A percentile compares a stretch with the other conserved stretches of the same genome.
phyloP scores from a whole-genome alignment of 352 stramenopile species.

The Globisporangium perplexum region DNA sequence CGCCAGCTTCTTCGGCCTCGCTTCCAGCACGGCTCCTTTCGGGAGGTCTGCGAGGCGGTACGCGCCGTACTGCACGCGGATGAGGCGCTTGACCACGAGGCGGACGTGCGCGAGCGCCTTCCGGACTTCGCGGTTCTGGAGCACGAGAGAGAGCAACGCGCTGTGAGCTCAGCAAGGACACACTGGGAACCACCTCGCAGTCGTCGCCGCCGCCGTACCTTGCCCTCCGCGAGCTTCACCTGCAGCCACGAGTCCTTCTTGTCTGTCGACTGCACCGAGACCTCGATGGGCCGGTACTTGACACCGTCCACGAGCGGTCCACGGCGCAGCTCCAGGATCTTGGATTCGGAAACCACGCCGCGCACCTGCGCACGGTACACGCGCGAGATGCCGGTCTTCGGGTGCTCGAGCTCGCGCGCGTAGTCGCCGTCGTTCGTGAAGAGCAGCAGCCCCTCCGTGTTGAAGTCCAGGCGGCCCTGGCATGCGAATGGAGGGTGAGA shows the following conservation, averaged over 20 bases:
- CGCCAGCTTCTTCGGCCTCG: slow-evolving; percentile 47
- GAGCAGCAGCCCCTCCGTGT: slow-evolving; percentile 90
- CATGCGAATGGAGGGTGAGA: no score
- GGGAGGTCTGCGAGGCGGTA: slow-evolving; percentile 81
- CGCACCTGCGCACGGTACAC: slow-evolving; percentile 85
- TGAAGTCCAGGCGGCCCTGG: slow-evolving; percentile 88
- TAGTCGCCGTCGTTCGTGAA: slow-evolving; percentile 92
- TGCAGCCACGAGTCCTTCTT: slow-evolving; percentile 90
- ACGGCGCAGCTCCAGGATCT: slow-evolving; percentile 68
- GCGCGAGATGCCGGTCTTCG: slow-evolving; percentile 61
- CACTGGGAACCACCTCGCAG: no score
- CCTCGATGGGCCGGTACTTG: slow-evolving; percentile 74
- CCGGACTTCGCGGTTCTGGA: slow-evolving; percentile 87
- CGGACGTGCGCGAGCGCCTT: slow-evolving; percentile 84
- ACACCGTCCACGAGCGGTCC: slow-evolving; percentile 79
- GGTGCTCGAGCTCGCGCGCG: slow-evolving; percentile 84
- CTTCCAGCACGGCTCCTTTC: slow-evolving; percentile 71
- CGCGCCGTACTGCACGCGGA: slow-evolving; percentile 87
- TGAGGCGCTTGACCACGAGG: slow-evolving; percentile 84
- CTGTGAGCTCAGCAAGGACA: no score
- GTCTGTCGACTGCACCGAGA: slow-evolving; percentile 68
- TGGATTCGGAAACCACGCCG: slow-evolving; percentile 71
- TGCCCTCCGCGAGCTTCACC: slow-evolving; percentile 83
- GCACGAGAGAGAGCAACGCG: neutral
- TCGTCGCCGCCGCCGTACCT: no score